Conservation (phyloP, 1,284 basidiomycete species). For the Psilocybe mexicana region DNA sequence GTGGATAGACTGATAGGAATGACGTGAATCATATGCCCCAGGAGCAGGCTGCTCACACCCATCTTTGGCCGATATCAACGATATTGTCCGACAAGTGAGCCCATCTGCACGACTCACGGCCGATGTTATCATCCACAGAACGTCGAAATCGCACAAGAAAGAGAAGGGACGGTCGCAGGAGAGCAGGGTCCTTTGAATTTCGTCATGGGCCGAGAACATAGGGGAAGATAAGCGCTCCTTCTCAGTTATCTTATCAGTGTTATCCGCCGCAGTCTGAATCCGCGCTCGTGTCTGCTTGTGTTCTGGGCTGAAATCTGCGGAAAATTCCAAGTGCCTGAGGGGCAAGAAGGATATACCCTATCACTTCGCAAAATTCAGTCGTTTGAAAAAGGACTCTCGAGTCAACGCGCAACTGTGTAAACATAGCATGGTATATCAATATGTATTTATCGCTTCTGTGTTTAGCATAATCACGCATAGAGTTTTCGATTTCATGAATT, state of each 20-base stretch:
- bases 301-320: too few species aligned
- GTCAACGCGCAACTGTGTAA: too few species aligned
- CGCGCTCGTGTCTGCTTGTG: not conserved
- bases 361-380: too few species aligned
- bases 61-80: not conserved
- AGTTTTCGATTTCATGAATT: constrained; percentile 16
- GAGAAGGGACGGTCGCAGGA: not conserved
- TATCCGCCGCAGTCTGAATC: too few species aligned
- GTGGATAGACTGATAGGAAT: not conserved
- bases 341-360: too few species aligned
- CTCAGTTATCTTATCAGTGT: not conserved
- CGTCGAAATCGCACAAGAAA: not conserved
- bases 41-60: not conserved
- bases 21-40: not conserved
- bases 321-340: not conserved
- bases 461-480: constrained; percentile 1
- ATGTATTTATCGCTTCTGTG: not conserved
- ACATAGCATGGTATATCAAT: not conserved
- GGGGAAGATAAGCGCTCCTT: not conserved
- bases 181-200: not conserved
- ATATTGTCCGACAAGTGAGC: not conserved
- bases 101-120: not conserved
- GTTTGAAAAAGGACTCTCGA: too few species aligned
- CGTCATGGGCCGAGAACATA: not conserved
- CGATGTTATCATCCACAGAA: not conserved